phyloP scores from a whole-genome alignment of 140 eudicot genomes.

The Flaveria floridana region DNA sequence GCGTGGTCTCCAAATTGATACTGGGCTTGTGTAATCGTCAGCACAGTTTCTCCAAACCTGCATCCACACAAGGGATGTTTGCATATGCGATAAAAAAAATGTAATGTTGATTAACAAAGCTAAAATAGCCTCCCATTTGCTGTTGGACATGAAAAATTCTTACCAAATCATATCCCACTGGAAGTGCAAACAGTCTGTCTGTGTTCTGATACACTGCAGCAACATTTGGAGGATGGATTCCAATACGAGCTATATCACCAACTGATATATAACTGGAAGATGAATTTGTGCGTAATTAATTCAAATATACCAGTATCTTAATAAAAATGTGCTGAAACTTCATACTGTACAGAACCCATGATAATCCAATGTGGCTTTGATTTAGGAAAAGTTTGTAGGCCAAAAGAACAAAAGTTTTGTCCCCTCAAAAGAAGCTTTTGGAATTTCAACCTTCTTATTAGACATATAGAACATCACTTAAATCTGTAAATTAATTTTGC shows the following conservation, averaged over 20 bases:
- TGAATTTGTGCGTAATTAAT: constrained; percentile 5
- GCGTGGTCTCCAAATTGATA: constrained; percentile 94
- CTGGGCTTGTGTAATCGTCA: constrained; percentile 67
- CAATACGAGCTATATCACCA: constrained; percentile 89
- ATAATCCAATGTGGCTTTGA: not conserved
- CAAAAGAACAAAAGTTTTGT: not conserved
- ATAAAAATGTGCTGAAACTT: constrained; percentile 16
- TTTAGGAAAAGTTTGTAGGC: not conserved
- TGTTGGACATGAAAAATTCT: constrained; percentile 6
- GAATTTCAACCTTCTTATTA: constrained; percentile 13
- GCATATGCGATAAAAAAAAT: not conserved
- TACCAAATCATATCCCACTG: constrained; percentile 95
- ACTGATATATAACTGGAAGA: constrained; percentile 71
- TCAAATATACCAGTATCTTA: constrained; percentile 8
- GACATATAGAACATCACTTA: not conserved
- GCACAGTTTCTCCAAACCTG: constrained; percentile 98
- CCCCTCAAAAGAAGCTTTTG: not conserved
- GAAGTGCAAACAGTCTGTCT: constrained; percentile 54
- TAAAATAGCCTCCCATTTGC: not conserved
- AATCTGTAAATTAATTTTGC: constrained; percentile 4
- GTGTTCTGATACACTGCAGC: constrained; percentile 74
- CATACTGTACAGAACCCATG: not conserved
- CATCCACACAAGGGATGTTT: not conserved
- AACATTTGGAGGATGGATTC: constrained; percentile 85
- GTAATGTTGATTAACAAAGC: not conserved